These are phyloP conservation scores for Daedaleopsis sinensis DNA, from an alignment of 768 basidiomycete genomes.

Conservation along the genomic window DNA sequence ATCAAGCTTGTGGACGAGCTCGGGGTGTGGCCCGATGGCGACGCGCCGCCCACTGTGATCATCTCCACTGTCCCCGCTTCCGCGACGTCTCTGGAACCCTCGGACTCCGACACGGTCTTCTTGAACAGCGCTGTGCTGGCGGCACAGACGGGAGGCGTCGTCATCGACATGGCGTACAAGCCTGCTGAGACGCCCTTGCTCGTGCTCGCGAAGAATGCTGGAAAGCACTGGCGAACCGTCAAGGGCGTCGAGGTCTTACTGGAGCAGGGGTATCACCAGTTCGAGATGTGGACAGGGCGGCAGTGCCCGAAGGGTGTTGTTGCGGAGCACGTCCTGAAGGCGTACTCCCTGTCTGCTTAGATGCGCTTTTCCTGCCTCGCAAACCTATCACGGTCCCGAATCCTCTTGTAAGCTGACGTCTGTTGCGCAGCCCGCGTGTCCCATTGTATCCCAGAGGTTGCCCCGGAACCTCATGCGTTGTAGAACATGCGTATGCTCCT, in stretches of 20 bases:
- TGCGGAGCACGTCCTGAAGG: constrained; percentile 49
- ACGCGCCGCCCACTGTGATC: constrained; percentile 67
- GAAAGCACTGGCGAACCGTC: constrained; percentile 66
- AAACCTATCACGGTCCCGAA: too few species aligned
- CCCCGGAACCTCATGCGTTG: too few species aligned
- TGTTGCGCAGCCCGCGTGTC: too few species aligned
- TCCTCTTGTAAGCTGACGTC: too few species aligned
- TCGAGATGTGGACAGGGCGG: constrained; percentile 79
- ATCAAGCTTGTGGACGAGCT: constrained; percentile 65
- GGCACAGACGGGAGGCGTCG: constrained; percentile 64
- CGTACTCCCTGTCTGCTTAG: constrained; percentile 35
- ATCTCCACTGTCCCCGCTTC: constrained; percentile 87
- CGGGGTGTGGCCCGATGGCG: constrained; percentile 49
- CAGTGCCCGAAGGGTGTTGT: constrained; percentile 54
- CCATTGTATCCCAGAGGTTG: too few species aligned
- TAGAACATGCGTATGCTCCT: too few species aligned
- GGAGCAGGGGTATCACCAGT: constrained; percentile 88
- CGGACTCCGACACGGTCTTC: constrained; percentile 39
- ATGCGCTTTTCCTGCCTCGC: too few species aligned
- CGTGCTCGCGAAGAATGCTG: constrained; percentile 56
- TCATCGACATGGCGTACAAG: constrained; percentile 94
- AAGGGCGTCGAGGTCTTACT: constrained; percentile 83
- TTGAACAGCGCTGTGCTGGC: constrained; percentile 63
- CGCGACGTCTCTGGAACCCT: constrained; percentile 47
- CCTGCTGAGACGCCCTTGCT: constrained; percentile 86